Conservation (phyloP, 1,139 yeast species). For the Candida sp. region DNA sequence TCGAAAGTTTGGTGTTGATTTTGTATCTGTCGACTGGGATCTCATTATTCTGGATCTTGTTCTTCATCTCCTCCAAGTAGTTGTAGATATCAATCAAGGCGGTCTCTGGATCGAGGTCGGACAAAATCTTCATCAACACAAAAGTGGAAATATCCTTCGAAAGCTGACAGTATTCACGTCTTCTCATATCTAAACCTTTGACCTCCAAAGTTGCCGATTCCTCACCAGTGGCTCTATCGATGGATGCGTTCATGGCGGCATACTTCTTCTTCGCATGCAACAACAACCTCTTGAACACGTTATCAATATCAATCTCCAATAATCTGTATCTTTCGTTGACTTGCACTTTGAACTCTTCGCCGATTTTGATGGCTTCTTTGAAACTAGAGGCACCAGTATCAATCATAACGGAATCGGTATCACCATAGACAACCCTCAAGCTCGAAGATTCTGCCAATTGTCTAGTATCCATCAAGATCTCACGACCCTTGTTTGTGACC, state of each 20-base stretch:
- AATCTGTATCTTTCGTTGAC: constrained; percentile 90
- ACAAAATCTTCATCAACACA: constrained; percentile 72
- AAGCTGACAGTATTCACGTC: constrained; percentile 94
- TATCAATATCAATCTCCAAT: constrained; percentile 95
- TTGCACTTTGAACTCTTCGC: constrained; percentile 79
- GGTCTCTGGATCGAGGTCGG: constrained; percentile 78
- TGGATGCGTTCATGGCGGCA: constrained; percentile 79
- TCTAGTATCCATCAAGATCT: constrained; percentile 91
- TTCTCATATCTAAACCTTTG: constrained; percentile 95
- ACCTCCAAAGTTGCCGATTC: constrained; percentile 73
- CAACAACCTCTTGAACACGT: constrained; percentile 83
- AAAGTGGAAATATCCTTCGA: constrained; percentile 87
- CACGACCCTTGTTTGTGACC: constrained; percentile 96
- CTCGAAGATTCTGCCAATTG: constrained; percentile 88
- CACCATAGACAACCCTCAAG: constrained; percentile 94
- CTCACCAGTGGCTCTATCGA: constrained; percentile 51
- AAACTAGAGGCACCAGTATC: constrained; percentile 81
- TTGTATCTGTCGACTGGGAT: constrained; percentile 68
- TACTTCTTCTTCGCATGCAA: constrained; percentile 98
- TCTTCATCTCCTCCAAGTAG: constrained; percentile 66
- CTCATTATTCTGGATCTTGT: constrained; percentile 62
- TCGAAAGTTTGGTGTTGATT: constrained; percentile 76
- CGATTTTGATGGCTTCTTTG: constrained; percentile 80
- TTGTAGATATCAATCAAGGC: constrained; percentile 77
- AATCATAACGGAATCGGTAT: constrained; percentile 99